Percentiles rank a stretch among this genome's conserved stretches.
Conservation (phyloP, 768 basidiomycete genomes). For the Hypholoma fasciculare region DNA sequence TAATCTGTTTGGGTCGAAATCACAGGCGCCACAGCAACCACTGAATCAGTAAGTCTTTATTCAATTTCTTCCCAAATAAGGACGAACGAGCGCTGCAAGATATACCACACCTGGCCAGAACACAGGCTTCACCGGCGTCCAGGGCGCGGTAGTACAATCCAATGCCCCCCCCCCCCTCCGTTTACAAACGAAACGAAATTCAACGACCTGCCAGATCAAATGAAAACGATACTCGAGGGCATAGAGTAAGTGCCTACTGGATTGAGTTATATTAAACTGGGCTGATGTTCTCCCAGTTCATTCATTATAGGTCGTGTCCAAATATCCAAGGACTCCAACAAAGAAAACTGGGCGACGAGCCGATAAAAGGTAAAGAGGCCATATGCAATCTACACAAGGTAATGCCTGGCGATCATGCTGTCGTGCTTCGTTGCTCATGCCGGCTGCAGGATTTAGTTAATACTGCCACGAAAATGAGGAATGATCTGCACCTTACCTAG, state of each 20-base stretch:
- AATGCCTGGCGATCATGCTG: background rate
- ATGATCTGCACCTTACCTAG: slow-evolving; percentile 64
- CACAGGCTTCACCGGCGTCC: background rate
- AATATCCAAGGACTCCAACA: slow-evolving; percentile 79
- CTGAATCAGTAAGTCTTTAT: slow-evolving; percentile 14
- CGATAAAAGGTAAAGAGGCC: slow-evolving; percentile 69
- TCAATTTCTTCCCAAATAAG: background rate
- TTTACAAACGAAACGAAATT: slow-evolving; percentile 71
- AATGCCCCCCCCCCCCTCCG: slow-evolving; percentile 32
- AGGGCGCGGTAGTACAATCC: background rate
- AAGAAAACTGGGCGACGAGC: slow-evolving; percentile 73
- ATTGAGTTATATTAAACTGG: background rate
- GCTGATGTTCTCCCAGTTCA: slow-evolving; percentile 36
- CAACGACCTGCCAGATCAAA: slow-evolving; percentile 75
- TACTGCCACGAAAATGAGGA: slow-evolving; percentile 59
- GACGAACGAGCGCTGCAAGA: background rate
- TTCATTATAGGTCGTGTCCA: slow-evolving; percentile 79
- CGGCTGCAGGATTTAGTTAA: slow-evolving; percentile 60
- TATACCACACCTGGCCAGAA: slow-evolving; percentile 5
- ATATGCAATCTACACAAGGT: slow-evolving; percentile 72
- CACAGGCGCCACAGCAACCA: slow-evolving; percentile 31
- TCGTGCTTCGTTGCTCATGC: background rate
- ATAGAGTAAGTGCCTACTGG: slow-evolving; percentile 58
- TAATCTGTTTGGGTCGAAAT: slow-evolving; percentile 30
- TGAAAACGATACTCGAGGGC: slow-evolving; percentile 62